Base-by-base conservation (phyloP, 495 filamentous ascomycete genomes). In the Penicillium argentinense region DNA sequence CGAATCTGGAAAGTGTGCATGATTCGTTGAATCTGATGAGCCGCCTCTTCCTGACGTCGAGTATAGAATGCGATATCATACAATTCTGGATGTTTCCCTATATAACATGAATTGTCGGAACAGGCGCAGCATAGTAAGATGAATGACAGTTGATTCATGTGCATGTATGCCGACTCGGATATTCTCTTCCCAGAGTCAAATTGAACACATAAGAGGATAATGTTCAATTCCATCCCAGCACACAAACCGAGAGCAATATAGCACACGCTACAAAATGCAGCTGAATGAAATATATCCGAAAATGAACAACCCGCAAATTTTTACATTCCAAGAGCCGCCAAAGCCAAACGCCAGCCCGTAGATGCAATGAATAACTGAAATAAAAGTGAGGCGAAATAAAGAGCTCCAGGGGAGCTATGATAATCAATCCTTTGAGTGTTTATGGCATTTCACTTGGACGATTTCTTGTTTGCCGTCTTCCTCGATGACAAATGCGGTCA, bases 401-500 rank as follows among this genome's bases (percentile, higher is more conserved):
- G 40, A 40, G 12, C 8, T 5, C 13, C 11, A 27, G 37, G 42
- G 8, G 4, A 26, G 36, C 19, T 28, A n/a, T 5, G 23, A n/a
- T 9, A 25, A 6, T 48, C 14, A 30, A 7, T 53, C 36, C 34
- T 57, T 49, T 8, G 41, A 21, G 28, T 70, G 57, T n/a, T 62
- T 45, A 13, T 47, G 43, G 45, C 70, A 73, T 7, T 57, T 51
- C 3, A 72, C 68, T 33, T 72, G 67, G 13, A 71, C 61, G 37
- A 67, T 38, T 7, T 57, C 56, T 24, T 71, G 64, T 49, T 72
- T 59, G 5, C 72, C 72, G 6, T 63, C 62, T 25, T 63, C 59
- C 6, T 82, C 80, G 28, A 95, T 78, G 4, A 97, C 73, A 45
- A 93, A 54, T n/a, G 88, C 92, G 2, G 86, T 88, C 46, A 97